Conservation (phyloP, 805 yeast species). For the Candida tibetensis region DNA sequence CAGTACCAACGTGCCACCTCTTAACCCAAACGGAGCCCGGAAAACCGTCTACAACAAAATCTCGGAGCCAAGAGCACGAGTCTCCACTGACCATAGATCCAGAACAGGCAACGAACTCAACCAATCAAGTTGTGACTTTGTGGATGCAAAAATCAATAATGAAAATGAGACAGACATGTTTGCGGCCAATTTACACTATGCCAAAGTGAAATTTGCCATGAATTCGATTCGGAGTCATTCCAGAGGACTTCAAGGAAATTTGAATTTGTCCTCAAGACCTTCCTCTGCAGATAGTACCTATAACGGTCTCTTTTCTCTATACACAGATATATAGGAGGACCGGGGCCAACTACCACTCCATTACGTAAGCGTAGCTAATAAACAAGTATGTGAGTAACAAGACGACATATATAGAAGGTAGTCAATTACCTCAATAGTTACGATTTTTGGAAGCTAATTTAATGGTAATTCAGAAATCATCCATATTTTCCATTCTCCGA, state of each 20-base stretch:
- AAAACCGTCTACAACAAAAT: constrained; percentile 30
- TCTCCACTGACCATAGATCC: constrained; percentile 32
- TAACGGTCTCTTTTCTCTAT: constrained; percentile 1
- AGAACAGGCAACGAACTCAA: constrained; percentile 19
- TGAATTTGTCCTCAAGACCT: no score
- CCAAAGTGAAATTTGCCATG: constrained; percentile 2
- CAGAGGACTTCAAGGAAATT: constrained; percentile 16
- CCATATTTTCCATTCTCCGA: no score
- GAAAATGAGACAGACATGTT: background rate
- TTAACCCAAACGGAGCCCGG: constrained; percentile 20
- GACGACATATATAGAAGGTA: no score
- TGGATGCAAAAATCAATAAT: constrained; percentile 17
- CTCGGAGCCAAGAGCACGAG: constrained; percentile 35
- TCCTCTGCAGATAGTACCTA: background rate
- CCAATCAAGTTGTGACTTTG: constrained; percentile 27
- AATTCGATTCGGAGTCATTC: constrained; percentile 17
- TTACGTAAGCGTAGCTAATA: no score
- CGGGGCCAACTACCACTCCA: no score
- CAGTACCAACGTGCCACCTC: no score
- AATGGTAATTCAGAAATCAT: no score
- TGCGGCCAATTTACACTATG: background rate
- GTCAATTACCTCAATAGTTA: no score
- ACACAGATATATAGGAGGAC: no score
- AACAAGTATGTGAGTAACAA: no score
- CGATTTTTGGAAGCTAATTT: no score